These are phyloP conservation scores for Penicillium janthinellum DNA, from an alignment of 2,329 filamentous ascomycete species.

Conservation along the genomic window DNA sequence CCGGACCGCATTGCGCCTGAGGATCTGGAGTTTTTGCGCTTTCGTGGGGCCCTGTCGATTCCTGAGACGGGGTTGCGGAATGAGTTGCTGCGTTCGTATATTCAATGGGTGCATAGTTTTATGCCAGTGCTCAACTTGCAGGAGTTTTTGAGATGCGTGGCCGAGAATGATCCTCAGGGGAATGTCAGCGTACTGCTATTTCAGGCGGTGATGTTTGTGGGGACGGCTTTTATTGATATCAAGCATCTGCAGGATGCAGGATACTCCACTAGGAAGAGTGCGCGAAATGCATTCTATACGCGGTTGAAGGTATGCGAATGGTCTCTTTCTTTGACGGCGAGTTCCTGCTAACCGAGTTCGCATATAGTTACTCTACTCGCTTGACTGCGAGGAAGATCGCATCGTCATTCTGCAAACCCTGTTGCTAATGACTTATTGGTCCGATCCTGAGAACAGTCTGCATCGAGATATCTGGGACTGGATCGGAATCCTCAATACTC, in stretches of 20 bases:
- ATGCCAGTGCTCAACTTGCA: slow-evolving; percentile 77
- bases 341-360: neutral
- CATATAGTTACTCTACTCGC: slow-evolving; percentile 75
- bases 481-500: slow-evolving; percentile 87
- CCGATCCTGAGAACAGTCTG: slow-evolving; percentile 80
- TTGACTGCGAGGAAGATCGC: slow-evolving; percentile 86
- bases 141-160: slow-evolving; percentile 57
- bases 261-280: slow-evolving; percentile 72
- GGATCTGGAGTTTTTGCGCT: slow-evolving; percentile 75
- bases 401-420: slow-evolving; percentile 81
- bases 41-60: slow-evolving; percentile 77
- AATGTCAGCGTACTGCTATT: slow-evolving; percentile 81
- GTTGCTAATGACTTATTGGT: slow-evolving; percentile 90
- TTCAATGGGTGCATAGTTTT: slow-evolving; percentile 85
- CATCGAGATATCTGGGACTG: slow-evolving; percentile 94
- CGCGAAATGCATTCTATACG: slow-evolving; percentile 79
- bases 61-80: slow-evolving; percentile 69
- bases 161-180: slow-evolving; percentile 65
- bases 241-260: slow-evolving; percentile 71
- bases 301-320: slow-evolving; percentile 68
- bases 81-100: slow-evolving; percentile 74
- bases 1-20: slow-evolving; percentile 73
- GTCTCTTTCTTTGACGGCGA: neutral
- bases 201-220: slow-evolving; percentile 91
- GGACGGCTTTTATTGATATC: slow-evolving; percentile 79